phyloP scores from a whole-genome alignment of 371 early-diverging fungal genomes.

The Rhizopus microsporus region DNA sequence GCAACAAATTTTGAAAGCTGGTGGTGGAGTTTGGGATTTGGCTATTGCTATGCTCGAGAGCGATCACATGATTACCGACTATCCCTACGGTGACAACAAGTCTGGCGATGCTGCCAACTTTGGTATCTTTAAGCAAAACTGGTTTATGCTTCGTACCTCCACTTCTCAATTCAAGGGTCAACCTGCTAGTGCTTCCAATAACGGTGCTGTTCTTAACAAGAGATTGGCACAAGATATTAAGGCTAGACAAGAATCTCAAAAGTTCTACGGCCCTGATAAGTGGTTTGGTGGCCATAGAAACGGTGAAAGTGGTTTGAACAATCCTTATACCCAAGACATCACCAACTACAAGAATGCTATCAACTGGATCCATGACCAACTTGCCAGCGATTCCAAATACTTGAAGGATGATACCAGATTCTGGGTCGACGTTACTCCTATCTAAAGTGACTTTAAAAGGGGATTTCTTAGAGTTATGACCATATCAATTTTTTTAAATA shows the following conservation, averaged over 20 bases:
- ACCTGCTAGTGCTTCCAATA: background rate
- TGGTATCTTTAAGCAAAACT: conserved; percentile 14
- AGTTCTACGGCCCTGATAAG: conserved; percentile 4
- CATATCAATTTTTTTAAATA: too few relatives aligned
- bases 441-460: background rate
- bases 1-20: conserved; percentile 3
- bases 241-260: conserved; percentile 12
- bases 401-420: conserved; percentile 11
- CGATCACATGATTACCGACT: conserved; percentile 2
- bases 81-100: conserved; percentile 8
- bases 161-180: conserved; percentile 5
- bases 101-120: conserved; percentile 10
- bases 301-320: conserved; percentile 5
- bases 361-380: conserved; percentile 10
- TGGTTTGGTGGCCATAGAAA: conserved; percentile 16
- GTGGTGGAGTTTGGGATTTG: conserved; percentile 6
- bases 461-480: too few relatives aligned
- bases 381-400: conserved; percentile 1
- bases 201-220: background rate
- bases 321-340: conserved; percentile 10
- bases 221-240: too few relatives aligned
- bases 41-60: conserved; percentile 16
- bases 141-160: conserved; percentile 11
- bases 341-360: conserved; percentile 10
- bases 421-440: conserved; percentile 8